Percentiles rank a stretch among this genome's conserved stretches.
These are phyloP conservation scores for Phytophthora litchii DNA, from an alignment of 352 stramenopile species.

Conservation along the genomic window DNA sequence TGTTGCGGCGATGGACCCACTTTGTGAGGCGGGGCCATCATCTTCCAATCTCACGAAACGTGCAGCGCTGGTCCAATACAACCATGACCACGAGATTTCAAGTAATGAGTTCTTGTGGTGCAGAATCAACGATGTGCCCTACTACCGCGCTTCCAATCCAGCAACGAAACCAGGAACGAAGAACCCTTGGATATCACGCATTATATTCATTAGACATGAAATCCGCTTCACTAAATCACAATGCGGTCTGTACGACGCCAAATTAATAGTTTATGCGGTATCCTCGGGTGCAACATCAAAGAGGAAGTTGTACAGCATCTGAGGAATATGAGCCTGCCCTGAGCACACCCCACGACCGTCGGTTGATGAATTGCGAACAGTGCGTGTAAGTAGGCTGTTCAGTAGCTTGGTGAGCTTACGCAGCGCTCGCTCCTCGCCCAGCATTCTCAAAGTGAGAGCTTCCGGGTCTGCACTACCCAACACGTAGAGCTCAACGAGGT, in stretches of 20 bases:
- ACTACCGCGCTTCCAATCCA: no score
- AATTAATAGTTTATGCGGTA: constrained; percentile 9
- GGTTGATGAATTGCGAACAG: constrained; percentile 22
- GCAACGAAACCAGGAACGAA: no score
- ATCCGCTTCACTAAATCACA: background rate
- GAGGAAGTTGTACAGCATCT: constrained; percentile 38
- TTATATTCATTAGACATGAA: constrained; percentile 4
- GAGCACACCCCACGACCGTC: constrained; percentile 23
- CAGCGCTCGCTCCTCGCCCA: constrained; percentile 27
- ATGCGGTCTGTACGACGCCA: background rate
- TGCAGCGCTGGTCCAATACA: background rate
- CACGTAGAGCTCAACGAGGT: constrained; percentile 35
- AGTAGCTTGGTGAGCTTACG: constrained; percentile 34
- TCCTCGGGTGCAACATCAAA: constrained; percentile 17
- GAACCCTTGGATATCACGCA: constrained; percentile 6
- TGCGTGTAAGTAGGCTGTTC: constrained; percentile 31
- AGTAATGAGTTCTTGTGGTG: background rate
- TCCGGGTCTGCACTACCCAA: constrained; percentile 29
- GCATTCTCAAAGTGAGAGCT: constrained; percentile 23
- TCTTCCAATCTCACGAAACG: background rate
- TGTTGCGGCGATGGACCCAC: no score
- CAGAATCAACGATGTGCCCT: no score
- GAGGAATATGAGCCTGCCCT: constrained; percentile 35
- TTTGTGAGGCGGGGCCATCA: background rate
- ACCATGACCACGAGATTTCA: background rate